Base-by-base conservation (phyloP, 768 basidiomycete species). In the Leccinum aurantiacum region DNA sequence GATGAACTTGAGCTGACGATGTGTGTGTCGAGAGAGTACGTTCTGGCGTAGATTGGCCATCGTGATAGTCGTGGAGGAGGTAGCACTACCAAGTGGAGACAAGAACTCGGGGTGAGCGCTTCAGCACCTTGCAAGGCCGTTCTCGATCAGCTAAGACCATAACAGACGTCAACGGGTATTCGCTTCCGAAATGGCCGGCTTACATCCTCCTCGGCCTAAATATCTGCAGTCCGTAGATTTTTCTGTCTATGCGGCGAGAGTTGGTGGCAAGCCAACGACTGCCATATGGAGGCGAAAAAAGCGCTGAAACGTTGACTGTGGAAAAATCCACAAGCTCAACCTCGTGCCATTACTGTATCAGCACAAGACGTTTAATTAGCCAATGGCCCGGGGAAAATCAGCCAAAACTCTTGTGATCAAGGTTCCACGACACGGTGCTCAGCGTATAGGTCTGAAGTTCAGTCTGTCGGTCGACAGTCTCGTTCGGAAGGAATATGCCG, bases 381-480 rank as follows among this genome's bases (percentile, higher is more conserved):
- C 60, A 1, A 73, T 73, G 72, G 63, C 68, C 47, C 69, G 71
- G 56, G 80, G 80, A 61, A 84, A 82, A 72, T 80, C 84, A 60
- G 77, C 79, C 9, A 81, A 82, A 62, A 74, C 77, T 37, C 80
- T 90, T 54, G 84, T 82, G 69, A 70, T 90, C 65, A 81, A 82
- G 56, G 90, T 90, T 54, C 90, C 90, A 19, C 79, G 87, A 58
- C 89, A 91, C 63, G 87, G 89, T 71, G 84, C 90, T 0, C 90
- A 91, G 68, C 80, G 84, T 15, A 82, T 90, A 58, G 87, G 86
- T 2, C 78, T 81, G 59, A 86, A 88, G 38, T 78, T 91, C 25
- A 79, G 78, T 25, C 74, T 79, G 27, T 81, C 88, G 63, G 84
- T 91, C 22, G 80, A 87, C 62, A 71, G 70, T 22, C 76, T 84